These are phyloP conservation scores for Geopyxis carbonaria DNA, from an alignment of 495 filamentous ascomycete genomes.

Conservation along the genomic window DNA sequence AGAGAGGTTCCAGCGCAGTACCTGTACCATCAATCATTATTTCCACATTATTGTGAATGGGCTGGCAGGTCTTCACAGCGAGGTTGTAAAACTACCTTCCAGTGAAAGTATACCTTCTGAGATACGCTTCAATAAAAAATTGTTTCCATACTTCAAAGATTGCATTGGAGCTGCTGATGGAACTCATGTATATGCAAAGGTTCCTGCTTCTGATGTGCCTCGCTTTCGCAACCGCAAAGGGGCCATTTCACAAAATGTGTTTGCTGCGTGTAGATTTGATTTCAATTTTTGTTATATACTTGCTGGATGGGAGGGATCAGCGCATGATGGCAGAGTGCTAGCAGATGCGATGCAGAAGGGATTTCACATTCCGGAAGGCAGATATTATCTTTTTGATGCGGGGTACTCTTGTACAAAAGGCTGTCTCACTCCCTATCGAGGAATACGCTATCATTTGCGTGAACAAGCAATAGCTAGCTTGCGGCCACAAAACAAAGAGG, in stretches of 20 bases:
- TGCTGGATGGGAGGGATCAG: slow-evolving; percentile 9
- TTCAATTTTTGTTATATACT: slow-evolving; percentile 8
- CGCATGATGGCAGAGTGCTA: slow-evolving; percentile 4
- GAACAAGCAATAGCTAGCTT: slow-evolving; percentile 1
- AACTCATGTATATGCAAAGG: slow-evolving; percentile 8
- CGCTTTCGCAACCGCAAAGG: slow-evolving; percentile 6
- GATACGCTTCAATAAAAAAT: slow-evolving; percentile 1
- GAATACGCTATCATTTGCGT: slow-evolving; percentile 6
- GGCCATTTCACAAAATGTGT: slow-evolving; percentile 7
- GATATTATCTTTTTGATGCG: slow-evolving; percentile 10
- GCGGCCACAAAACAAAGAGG: background rate
- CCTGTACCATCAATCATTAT: background rate
- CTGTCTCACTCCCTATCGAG: slow-evolving; percentile 7
- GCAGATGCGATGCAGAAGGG: background rate
- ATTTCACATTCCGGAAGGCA: background rate
- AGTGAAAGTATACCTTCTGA: background rate
- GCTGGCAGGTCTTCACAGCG: background rate
- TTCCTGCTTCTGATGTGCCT: background rate
- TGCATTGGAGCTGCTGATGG: slow-evolving; percentile 9
- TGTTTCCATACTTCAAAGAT: slow-evolving; percentile 13
- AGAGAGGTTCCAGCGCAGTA: background rate
- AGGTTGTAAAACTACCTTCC: background rate
- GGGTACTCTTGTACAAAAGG: background rate
- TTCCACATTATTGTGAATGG: background rate
- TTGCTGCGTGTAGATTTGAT: slow-evolving; percentile 7